phyloP scores from a whole-genome alignment of 2,329 filamentous ascomycete genomes.

The Alternaria triticina region DNA sequence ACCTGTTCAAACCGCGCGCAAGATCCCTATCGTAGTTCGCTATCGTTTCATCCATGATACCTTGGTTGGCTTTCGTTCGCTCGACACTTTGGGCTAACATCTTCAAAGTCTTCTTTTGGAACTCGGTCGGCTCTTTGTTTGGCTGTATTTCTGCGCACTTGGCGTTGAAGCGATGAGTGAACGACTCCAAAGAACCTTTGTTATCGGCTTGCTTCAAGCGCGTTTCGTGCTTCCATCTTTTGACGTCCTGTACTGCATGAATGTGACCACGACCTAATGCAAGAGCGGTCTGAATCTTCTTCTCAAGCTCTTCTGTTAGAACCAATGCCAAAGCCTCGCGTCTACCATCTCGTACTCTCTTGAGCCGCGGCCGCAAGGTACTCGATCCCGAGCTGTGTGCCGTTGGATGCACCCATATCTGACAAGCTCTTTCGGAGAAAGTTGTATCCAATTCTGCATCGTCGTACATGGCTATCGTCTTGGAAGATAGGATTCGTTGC shows the following conservation, averaged over 20 bases:
- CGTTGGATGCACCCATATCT: not conserved
- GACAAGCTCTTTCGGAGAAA: not conserved
- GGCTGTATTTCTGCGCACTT: not conserved
- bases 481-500: not conserved
- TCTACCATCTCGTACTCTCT: not conserved
- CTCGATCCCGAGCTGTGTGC: not conserved
- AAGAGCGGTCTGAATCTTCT: not conserved
- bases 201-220: not conserved
- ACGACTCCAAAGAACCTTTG: not conserved
- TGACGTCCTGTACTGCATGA: no score
- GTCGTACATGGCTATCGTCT: not conserved
- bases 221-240: not conserved
- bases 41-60: not conserved
- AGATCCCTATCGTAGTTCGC: not conserved
- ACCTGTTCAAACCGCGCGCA: not conserved
- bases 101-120: not conserved
- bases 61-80: not conserved
- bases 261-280: not conserved
- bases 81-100: not conserved
- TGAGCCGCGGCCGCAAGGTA: not conserved
- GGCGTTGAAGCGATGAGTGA: not conserved
- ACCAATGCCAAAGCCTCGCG: not conserved
- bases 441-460: not conserved
- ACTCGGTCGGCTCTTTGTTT: not conserved
- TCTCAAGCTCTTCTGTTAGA: not conserved